These are phyloP conservation scores for Diaporthe destruens DNA, from an alignment of 2,329 filamentous ascomycete species.

Conservation along the genomic window DNA sequence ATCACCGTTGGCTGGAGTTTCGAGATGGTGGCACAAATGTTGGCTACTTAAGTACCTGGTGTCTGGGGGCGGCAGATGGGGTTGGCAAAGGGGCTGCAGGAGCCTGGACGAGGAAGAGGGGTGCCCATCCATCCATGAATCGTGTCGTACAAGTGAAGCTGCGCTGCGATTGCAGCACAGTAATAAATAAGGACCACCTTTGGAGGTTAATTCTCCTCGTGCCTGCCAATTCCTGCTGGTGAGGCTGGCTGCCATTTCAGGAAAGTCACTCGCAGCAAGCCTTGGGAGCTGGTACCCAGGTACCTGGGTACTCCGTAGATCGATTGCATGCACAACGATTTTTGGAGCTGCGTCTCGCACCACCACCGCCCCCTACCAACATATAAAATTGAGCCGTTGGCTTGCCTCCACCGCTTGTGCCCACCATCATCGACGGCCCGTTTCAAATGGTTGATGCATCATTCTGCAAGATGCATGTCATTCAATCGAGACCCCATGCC, in stretches of 20 bases:
- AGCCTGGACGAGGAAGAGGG: background rate
- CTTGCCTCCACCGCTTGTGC: background rate
- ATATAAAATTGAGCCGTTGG: background rate
- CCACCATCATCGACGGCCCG: background rate
- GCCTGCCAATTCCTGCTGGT: slow-evolving; percentile 1
- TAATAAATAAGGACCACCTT: too few species aligned
- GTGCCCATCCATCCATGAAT: background rate
- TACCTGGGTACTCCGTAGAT: too few species aligned
- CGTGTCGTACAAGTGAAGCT: background rate
- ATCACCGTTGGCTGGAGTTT: slow-evolving; percentile 19
- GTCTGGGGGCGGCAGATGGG: slow-evolving; percentile 18
- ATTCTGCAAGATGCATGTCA: slow-evolving; percentile 26
- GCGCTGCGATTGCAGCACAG: background rate
- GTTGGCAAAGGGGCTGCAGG: slow-evolving; percentile 1
- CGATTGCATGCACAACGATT: background rate
- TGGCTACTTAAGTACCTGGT: background rate
- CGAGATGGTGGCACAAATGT: slow-evolving; percentile 25
- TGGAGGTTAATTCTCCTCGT: background rate
- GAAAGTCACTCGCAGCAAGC: slow-evolving; percentile 15
- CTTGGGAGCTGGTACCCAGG: background rate
- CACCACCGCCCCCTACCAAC: background rate
- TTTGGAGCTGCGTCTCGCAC: slow-evolving; percentile 9
- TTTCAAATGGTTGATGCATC: slow-evolving; percentile 25
- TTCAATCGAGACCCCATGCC: slow-evolving; percentile 14
- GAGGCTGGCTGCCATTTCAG: slow-evolving; percentile 23